Evolutionary conservation across 1,139 yeast genomes (phyloP).

Genomic region (Suhomyces chickasaworum): DNA sequence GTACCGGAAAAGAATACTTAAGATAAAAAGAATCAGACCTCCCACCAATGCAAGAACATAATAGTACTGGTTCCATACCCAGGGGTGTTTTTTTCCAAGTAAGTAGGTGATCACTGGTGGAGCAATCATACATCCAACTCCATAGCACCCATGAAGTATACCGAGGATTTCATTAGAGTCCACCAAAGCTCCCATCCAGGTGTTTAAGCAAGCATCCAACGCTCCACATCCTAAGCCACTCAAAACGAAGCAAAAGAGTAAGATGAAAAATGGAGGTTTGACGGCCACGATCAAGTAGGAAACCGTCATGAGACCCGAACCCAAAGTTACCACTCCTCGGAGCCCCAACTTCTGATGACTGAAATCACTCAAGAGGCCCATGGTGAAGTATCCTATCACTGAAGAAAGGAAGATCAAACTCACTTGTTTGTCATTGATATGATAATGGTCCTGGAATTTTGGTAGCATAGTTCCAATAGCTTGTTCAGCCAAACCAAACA

Average conservation of each 20-base stretch:
- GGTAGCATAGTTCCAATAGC: constrained; percentile 60
- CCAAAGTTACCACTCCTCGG: constrained; percentile 40
- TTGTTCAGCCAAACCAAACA: constrained; percentile 60
- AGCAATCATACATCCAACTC: constrained; percentile 66
- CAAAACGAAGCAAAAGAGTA: constrained; percentile 40
- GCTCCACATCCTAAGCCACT: constrained; percentile 64
- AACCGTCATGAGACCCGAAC: constrained; percentile 33
- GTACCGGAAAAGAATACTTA: constrained; percentile 39
- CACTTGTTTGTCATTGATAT: constrained; percentile 44
- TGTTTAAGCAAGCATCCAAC: constrained; percentile 60
- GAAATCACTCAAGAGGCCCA: constrained; percentile 39
- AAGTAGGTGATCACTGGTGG: constrained; percentile 59
- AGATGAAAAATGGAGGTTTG: constrained; percentile 40
- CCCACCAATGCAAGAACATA: constrained; percentile 34
- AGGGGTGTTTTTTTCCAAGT: constrained; percentile 37
- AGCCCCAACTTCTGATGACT: constrained; percentile 38
- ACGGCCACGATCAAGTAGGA: constrained; percentile 31
- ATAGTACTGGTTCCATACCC: constrained; percentile 53
- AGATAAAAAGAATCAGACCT: constrained; percentile 24
- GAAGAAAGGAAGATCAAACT: constrained; percentile 38
- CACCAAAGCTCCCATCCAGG: constrained; percentile 57
- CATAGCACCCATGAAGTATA: constrained; percentile 66
- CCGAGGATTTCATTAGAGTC: constrained; percentile 68
- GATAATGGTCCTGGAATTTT: constrained; percentile 44
- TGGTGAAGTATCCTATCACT: constrained; percentile 40